Evolutionary conservation across 768 basidiomycete species (phyloP).

Genomic region (Gyrodon lividus): DNA sequence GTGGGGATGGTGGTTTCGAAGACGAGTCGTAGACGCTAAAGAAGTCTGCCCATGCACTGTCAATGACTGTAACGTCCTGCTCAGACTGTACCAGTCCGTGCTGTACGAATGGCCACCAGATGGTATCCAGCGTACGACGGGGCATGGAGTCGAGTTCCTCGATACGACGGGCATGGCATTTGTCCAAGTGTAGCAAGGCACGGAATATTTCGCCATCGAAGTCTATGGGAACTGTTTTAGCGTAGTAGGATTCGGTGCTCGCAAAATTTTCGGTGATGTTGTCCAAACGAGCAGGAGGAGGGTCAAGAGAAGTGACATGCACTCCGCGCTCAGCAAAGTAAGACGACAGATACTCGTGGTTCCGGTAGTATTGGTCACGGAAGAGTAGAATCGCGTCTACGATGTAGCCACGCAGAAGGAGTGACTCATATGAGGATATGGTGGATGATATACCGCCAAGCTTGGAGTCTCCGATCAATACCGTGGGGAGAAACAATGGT

Average conservation of each 20-base stretch:
- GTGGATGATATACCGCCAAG: slow-evolving; percentile 95
- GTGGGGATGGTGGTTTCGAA: slow-evolving; percentile 15
- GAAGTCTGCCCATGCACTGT: slow-evolving; percentile 85
- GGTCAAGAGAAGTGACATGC: slow-evolving; percentile 49
- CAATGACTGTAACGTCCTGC: slow-evolving; percentile 83
- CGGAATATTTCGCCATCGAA: slow-evolving; percentile 40
- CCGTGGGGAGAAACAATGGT: slow-evolving; percentile 80
- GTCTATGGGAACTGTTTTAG: slow-evolving; percentile 39
- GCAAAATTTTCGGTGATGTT: slow-evolving; percentile 45
- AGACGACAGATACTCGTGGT: slow-evolving; percentile 74
- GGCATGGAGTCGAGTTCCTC: slow-evolving; percentile 77
- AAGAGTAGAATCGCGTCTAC: slow-evolving; percentile 85
- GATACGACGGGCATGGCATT: slow-evolving; percentile 63
- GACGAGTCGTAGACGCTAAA: slow-evolving; percentile 66
- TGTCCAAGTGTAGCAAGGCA: slow-evolving; percentile 59
- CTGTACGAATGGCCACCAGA: slow-evolving; percentile 99
- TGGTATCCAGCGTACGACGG: slow-evolving; percentile 64
- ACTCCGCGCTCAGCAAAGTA: slow-evolving; percentile 79
- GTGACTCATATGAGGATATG: slow-evolving; percentile 89
- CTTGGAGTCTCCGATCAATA: slow-evolving; percentile 84
- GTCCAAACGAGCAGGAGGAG: slow-evolving; percentile 54
- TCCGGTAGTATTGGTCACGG: slow-evolving; percentile 82
- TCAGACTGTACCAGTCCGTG: slow-evolving; percentile 69
- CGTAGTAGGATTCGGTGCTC: slow-evolving; percentile 73
- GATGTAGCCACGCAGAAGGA: slow-evolving; percentile 85